These are phyloP conservation scores for Lactarius vividus DNA, from an alignment of 768 basidiomycete species.

Conservation along the genomic window DNA sequence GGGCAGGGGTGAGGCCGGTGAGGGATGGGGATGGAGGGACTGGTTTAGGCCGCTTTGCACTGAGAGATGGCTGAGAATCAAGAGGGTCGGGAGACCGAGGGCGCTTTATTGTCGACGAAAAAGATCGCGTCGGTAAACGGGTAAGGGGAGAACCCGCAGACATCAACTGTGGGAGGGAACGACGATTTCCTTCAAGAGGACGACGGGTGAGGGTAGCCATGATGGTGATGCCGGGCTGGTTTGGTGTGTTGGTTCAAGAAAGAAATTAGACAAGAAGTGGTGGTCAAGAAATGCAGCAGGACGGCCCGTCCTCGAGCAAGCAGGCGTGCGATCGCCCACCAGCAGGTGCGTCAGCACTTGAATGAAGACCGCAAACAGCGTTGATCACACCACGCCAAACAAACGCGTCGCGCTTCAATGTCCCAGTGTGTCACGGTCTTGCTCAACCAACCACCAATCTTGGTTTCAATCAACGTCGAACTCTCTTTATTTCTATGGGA, in stretches of 20 bases:
- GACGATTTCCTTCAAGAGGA: conserved; percentile 26
- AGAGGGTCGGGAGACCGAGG: conserved; percentile 27
- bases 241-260: background rate
- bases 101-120: conserved; percentile 22
- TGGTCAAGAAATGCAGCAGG: conserved; percentile 17
- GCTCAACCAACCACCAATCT: background rate
- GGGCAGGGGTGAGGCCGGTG: background rate
- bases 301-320: conserved; percentile 9
- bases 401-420: conserved; percentile 28
- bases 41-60: conserved; percentile 23
- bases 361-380: background rate
- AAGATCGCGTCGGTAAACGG: conserved; percentile 15
- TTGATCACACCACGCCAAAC: conserved; percentile 20
- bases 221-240: background rate
- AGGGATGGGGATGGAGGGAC: conserved; percentile 21
- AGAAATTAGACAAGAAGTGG: conserved; percentile 5
- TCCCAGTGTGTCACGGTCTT: background rate
- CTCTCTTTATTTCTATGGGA: background rate
- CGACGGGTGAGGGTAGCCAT: conserved; percentile 27
- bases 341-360: background rate
- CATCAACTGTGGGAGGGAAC: conserved; percentile 26
- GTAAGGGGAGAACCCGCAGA: conserved; percentile 23
- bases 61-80: conserved; percentile 25
- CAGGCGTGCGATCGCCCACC: conserved; percentile 13
- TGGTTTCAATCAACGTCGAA: background rate